Percentiles rank a stretch among this genome's conserved stretches.
These are phyloP conservation scores for Solanum chaucha DNA, from an alignment of 257 asterid species.

Conservation along the genomic window DNA sequence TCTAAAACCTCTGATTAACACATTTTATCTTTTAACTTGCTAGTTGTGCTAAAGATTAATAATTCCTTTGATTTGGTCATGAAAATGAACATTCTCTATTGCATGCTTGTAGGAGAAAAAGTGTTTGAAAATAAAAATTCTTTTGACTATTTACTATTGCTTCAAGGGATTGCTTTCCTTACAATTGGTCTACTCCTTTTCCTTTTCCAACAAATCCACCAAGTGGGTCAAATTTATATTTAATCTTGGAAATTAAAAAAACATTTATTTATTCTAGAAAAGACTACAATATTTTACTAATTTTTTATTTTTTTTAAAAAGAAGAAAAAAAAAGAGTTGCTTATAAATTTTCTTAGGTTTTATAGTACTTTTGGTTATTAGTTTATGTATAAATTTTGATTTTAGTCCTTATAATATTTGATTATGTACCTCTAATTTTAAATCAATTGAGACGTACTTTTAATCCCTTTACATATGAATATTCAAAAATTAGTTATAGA, in stretches of 20 bases:
- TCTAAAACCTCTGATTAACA: fast-evolving
- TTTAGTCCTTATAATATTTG: background rate
- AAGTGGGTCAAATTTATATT: background rate
- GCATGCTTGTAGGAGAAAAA: background rate
- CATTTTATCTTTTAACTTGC: background rate
- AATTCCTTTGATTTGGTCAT: background rate
- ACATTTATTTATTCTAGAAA: background rate
- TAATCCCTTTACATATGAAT: background rate
- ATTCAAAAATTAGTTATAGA: background rate
- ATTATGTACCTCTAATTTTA: background rate
- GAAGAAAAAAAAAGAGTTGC: background rate
- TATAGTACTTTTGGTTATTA: background rate
- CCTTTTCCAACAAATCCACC: conserved; percentile 6
- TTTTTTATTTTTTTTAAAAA: too few relatives aligned
- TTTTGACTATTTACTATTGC: conserved; percentile 25
- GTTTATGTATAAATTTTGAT: background rate
- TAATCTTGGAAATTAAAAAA: background rate
- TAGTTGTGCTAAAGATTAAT: background rate
- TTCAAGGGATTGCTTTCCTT: conserved; percentile 37
- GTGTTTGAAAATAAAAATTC: background rate
- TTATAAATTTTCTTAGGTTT: background rate
- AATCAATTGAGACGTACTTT: background rate
- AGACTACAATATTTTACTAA: background rate
- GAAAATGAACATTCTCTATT: background rate
- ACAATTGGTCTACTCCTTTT: conserved; percentile 4